Evolutionary conservation across 1,139 yeast genomes (phyloP), one percentile per base, ranked within the genome.

Genomic region (Yamadazyma blattariae): DNA sequence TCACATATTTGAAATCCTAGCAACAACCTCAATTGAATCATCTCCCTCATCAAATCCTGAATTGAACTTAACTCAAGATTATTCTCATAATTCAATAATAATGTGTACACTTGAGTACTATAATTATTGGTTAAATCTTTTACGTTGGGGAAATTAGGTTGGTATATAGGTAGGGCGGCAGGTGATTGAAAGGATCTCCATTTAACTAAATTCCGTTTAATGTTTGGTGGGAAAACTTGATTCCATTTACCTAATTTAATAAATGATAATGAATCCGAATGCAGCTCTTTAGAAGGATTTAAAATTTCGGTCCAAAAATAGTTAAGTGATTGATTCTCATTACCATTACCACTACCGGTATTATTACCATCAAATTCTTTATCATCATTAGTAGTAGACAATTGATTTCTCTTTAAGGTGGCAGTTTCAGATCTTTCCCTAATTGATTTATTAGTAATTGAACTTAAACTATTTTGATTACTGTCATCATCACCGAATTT

Each of bases 171-270:
- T 17, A 94, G 63, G 4, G 95, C 82, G 0, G 97, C 97, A 0
- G 99, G 99, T 0, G 96, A 79, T 24, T 88, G 84, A 37, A 94
- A 70, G 0, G 97, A 90, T 39, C 87, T 75, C 98, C 98, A 94
- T 53, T 90, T 90, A 30, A 90, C 82, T 10, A 77, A 68, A 46
- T 79, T 74, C 30, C 89, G 66, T 35, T 75, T 77, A 17, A 80
- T 77, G 29, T 76, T 74, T 11, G 73, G 71, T 0, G 97, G 96
- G 50, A 87, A 86, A 0, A 87, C 94, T 56, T 85, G 88, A 37
- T 80, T 82, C 98, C 98, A 94, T 42, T 95, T 73, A 30, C 72
- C 64, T 7, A 48, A 45, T 24, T 27, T 86, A 76, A 51, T 39
- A 35, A 50, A 56, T 13, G 59, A 59, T 11, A 65, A 49, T 3